A percentile compares a stretch with the other conserved stretches of the same genome.
Conservation (phyloP, 2,329 filamentous ascomycete genomes). For the Westerdykella aurantiaca region DNA sequence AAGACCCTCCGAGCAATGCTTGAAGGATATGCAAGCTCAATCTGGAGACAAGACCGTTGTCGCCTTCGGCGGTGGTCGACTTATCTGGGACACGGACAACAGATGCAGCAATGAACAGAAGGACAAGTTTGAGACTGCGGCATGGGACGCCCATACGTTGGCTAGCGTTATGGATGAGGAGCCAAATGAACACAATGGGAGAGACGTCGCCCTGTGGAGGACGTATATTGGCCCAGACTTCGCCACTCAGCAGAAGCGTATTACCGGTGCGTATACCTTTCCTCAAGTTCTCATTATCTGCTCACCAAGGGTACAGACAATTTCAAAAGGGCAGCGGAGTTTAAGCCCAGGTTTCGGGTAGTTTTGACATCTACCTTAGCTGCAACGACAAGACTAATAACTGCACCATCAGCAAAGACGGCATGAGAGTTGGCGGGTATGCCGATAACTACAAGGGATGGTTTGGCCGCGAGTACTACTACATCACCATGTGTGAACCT, state of each 20-base stretch:
- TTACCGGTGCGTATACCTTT: slow-evolving; percentile 4
- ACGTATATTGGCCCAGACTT: slow-evolving; percentile 9
- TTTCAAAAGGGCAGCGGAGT: slow-evolving; percentile 1
- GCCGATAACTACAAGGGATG: slow-evolving; percentile 3
- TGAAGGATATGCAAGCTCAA: slow-evolving; percentile 2
- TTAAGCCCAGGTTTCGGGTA: too few relatives aligned
- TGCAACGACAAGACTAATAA: slow-evolving; percentile 6
- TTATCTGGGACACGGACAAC: slow-evolving; percentile 8
- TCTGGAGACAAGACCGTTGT: not conserved
- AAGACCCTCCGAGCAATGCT: slow-evolving; percentile 5
- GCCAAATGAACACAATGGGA: slow-evolving; percentile 5
- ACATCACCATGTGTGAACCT: slow-evolving; percentile 7
- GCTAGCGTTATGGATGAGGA: slow-evolving; percentile 3
- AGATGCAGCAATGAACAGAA: slow-evolving; percentile 4
- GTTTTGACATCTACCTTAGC: slow-evolving; percentile 7
- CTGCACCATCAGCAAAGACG: slow-evolving; percentile 3
- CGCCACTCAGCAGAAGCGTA: slow-evolving; percentile 4
- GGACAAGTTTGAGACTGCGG: slow-evolving; percentile 4
- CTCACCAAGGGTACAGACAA: slow-evolving; percentile 4
- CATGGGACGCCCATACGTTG: slow-evolving; percentile 6
- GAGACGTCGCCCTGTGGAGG: slow-evolving; percentile 6
- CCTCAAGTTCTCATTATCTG: not conserved
- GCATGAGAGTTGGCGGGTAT: slow-evolving; percentile 6
- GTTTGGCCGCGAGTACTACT: slow-evolving; percentile 8
- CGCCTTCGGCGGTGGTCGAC: slow-evolving; percentile 4